Percentiles rank a stretch among this genome's conserved stretches.
Evolutionary conservation across 768 basidiomycete genomes (phyloP).

Genomic region (Leccinum obscurum): DNA sequence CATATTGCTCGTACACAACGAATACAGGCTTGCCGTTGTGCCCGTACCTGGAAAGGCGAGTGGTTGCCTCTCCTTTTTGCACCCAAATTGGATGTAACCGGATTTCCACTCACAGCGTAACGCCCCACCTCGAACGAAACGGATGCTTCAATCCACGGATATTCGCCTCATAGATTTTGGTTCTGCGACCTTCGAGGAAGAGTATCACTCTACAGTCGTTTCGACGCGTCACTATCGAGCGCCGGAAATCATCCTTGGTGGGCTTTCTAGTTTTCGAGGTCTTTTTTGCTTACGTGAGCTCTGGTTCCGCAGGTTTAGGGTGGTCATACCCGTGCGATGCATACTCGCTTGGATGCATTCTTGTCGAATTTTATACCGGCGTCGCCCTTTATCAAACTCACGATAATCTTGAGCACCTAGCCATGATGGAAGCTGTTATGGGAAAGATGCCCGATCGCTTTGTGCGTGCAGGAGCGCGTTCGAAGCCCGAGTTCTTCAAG

Average conservation of each 20-base stretch:
- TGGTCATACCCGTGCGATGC: conserved; percentile 99
- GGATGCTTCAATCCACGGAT: conserved; percentile 81
- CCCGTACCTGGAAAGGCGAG: conserved; percentile 66
- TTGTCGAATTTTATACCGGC: conserved; percentile 98
- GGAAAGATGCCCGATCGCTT: conserved; percentile 94
- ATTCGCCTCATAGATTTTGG: conserved; percentile 98
- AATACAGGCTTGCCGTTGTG: conserved; percentile 61
- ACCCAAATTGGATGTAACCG: conserved; percentile 8
- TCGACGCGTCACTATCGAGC: conserved; percentile 98
- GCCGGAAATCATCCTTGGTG: conserved; percentile 97
- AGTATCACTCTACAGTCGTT: conserved; percentile 98
- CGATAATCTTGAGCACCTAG: conserved; percentile 97
- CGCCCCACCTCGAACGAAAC: conserved; percentile 65
- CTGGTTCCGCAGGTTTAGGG: conserved; percentile 68
- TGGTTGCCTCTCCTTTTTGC: background rate
- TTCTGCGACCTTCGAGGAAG: conserved; percentile 95
- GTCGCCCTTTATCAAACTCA: conserved; percentile 99
- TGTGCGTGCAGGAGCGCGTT: conserved; percentile 67
- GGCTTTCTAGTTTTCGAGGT: conserved; percentile 28
- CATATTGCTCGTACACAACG: conserved; percentile 89
- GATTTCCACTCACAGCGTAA: conserved; percentile 49
- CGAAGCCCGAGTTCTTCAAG: conserved; percentile 94
- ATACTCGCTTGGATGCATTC: conserved; percentile 97
- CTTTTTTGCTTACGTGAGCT: conserved; percentile 16
- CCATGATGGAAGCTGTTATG: conserved; percentile 99